Evolutionary conservation across 2,329 filamentous ascomycete genomes (phyloP), one percentile per base, ranked within the genome.

Genomic region (Nannizziopsis barbatae): DNA sequence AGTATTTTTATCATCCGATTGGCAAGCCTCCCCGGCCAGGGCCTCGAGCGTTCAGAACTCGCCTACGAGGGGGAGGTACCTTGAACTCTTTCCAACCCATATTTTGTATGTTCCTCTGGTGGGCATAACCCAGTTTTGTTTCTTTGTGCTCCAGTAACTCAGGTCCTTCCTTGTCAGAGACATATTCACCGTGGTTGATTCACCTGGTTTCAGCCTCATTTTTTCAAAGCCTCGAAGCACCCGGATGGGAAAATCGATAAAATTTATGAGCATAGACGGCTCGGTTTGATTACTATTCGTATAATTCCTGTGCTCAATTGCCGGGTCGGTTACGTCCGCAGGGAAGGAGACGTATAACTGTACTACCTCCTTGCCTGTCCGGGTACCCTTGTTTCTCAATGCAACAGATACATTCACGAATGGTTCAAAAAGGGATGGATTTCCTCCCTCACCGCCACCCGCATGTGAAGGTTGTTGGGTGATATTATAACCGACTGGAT

Each of bases 381-480:
- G 55, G 3, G 56, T 50, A 14, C 77, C 77, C 0, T 71, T 74
- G 64, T 81, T 81, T 32, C 60, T 63, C 5, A 81, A 57, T 1
- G 66, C 62, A 1, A 72, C 68, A 1, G 66, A 65, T 8, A 76
- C 68, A 37, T 62, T 72, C 51, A 67, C 70, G n/a, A 80, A 55
- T 6, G 62, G 64, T 6, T 73, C 68, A 69, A 73, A 80, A 18
- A 81, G 70, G 15, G 73, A 73, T 1, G 70, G 61, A 56, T 77
- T 73, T 1, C 78, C 78, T n/a, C 77, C 78, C 50, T 81, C 75
- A 6, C 74, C 82, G 35, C 84, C 84, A 32, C 84, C 83, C 0
- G 83, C 83, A 0, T 69, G 70, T n/a, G 81, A 85, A 0, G 65
- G 70, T 0, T 68, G 58, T 43, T 75, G 74, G 1, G 57, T 57